Conservation (phyloP, 148 eudicot species). For the Rhododendron ferrugineum region DNA sequence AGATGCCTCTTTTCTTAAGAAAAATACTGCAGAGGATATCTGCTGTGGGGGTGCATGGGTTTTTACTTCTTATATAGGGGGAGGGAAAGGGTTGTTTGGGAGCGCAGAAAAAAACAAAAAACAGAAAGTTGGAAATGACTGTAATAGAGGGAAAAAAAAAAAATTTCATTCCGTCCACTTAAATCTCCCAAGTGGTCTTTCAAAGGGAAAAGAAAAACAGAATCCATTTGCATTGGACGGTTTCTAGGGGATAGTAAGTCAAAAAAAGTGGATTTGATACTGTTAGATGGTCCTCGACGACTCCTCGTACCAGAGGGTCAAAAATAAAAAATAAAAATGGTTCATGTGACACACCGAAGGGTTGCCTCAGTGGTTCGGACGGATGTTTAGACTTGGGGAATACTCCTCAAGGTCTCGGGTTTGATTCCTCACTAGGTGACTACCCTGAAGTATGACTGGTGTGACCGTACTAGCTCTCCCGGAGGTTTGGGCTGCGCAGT, state of each 20-base stretch:
- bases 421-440: no score
- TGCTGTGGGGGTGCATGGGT: neutral
- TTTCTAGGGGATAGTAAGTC: neutral
- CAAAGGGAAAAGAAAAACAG: neutral
- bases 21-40: neutral
- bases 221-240: neutral
- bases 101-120: neutral
- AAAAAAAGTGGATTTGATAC: neutral
- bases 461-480: fast-evolving
- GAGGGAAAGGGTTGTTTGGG: neutral
- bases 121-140: neutral
- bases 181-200: neutral
- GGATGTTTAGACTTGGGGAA: no score
- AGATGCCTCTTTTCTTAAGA: neutral
- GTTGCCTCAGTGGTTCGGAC: no score
- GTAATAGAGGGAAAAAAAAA: neutral
- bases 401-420: no score
- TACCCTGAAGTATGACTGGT: no score
- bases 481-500: no score
- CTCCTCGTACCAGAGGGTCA: neutral
- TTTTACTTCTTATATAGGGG: slow-evolving; percentile 14
- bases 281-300: neutral
- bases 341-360: no score
- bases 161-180: neutral
- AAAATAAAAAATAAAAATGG: neutral